A percentile compares a stretch with the other conserved stretches of the same genome.
phyloP scores from a whole-genome alignment of 768 basidiomycete genomes.

The Agrocybe chaxingu region DNA sequence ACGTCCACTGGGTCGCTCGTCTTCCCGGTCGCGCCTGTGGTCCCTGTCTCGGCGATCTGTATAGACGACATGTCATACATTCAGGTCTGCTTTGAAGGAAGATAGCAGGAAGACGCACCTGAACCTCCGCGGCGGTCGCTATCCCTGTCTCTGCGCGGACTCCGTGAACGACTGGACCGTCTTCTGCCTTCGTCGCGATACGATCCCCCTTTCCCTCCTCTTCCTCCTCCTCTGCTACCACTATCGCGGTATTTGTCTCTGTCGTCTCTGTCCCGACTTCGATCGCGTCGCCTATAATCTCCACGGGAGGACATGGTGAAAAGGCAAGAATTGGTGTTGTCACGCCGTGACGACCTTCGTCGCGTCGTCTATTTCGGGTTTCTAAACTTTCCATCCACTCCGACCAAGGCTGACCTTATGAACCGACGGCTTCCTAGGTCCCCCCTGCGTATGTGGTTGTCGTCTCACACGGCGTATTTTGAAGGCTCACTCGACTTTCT shows the following conservation, averaged over 20 bases:
- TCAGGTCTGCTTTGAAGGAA: background rate
- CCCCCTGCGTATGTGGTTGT: too few species aligned
- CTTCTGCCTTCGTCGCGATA: constrained; percentile 41
- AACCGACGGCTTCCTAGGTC: background rate
- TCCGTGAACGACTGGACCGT: constrained; percentile 48
- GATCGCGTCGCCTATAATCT: constrained; percentile 54
- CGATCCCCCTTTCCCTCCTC: constrained; percentile 32
- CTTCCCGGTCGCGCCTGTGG: constrained; percentile 35
- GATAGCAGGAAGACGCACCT: constrained; percentile 1
- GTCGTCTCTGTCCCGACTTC: constrained; percentile 64
- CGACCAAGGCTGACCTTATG: too few species aligned
- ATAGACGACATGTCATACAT: background rate
- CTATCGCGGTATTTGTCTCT: constrained; percentile 38
- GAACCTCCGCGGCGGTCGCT: constrained; percentile 15
- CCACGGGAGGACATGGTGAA: constrained; percentile 54
- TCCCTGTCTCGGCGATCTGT: constrained; percentile 25
- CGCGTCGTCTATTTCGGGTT: background rate
- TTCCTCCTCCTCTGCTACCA: constrained; percentile 26
- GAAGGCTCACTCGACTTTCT: background rate
- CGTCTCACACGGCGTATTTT: background rate
- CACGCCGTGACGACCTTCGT: constrained; percentile 7
- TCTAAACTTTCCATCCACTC: background rate
- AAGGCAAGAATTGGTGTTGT: constrained; percentile 4
- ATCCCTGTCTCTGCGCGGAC: constrained; percentile 34
- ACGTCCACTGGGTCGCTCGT: constrained; percentile 36